Conservation (phyloP, 306 rosid genomes). For the Quercus berberidifolia region DNA sequence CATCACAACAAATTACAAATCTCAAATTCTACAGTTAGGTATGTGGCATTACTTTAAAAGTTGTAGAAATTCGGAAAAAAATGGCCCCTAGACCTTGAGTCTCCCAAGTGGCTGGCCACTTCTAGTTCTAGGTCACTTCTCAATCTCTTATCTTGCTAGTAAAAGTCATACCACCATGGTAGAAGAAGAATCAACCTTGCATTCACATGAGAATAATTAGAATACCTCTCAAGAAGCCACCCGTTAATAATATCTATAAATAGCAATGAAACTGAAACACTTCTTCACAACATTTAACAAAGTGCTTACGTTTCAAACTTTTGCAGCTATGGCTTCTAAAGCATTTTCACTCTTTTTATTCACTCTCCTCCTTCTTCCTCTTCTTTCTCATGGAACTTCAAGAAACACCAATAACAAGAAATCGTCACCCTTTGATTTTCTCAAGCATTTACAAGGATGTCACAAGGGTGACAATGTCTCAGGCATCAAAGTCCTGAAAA, state of each 20-base stretch:
- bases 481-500: not conserved
- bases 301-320: not conserved
- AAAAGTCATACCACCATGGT: too few species aligned
- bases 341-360: not conserved
- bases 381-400: not conserved
- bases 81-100: too few species aligned
- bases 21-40: too few species aligned
- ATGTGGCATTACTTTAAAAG: too few species aligned
- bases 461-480: not conserved
- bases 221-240: not conserved
- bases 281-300: not conserved
- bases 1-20: too few species aligned
- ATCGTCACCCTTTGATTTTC: not conserved
- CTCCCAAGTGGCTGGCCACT: too few species aligned
- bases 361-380: not conserved
- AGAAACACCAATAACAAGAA: not conserved
- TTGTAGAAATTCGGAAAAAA: too few species aligned
- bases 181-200: too few species aligned
- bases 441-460: not conserved
- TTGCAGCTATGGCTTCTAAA: not conserved
- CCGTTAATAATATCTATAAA: not conserved
- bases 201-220: too few species aligned
- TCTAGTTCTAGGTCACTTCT: too few species aligned
- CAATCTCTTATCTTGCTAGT: too few species aligned
- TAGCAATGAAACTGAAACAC: not conserved